phyloP scores from a whole-genome alignment of 1,284 basidiomycete genomes.

The Tremellales sp. region DNA sequence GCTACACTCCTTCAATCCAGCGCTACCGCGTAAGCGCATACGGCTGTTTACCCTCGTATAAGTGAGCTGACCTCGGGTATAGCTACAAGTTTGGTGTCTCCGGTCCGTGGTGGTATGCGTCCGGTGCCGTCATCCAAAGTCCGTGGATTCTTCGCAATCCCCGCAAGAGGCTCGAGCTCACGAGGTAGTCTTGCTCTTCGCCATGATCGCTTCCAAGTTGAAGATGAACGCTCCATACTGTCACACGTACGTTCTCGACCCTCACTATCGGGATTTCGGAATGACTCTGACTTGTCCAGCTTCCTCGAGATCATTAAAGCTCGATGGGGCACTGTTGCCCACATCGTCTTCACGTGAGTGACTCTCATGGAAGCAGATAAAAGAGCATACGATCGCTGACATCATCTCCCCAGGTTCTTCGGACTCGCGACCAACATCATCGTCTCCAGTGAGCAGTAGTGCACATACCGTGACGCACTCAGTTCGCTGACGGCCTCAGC shows the following conservation, averaged over 20 bases:
- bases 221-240: constrained; percentile 55
- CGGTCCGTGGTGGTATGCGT: constrained; percentile 49
- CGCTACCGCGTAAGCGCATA: constrained; percentile 36
- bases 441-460: constrained; percentile 55
- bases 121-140: constrained; percentile 27
- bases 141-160: neutral
- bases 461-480: too few relatives aligned
- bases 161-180: neutral
- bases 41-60: neutral
- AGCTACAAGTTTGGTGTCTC: constrained; percentile 74
- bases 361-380: too few relatives aligned
- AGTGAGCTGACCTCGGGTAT: constrained; percentile 25
- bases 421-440: constrained; percentile 71
- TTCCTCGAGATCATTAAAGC: constrained; percentile 59
- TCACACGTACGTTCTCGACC: constrained; percentile 40
- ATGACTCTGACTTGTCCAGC: constrained; percentile 17
- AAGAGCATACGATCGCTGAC: too few relatives aligned
- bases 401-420: too few relatives aligned
- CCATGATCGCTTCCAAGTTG: constrained; percentile 55
- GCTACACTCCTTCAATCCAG: constrained; percentile 50
- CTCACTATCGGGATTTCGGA: constrained; percentile 36
- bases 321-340: constrained; percentile 71
- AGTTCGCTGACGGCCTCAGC: constrained; percentile 22
- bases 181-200: constrained; percentile 53
- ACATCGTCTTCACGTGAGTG: constrained; percentile 73